These are phyloP conservation scores for Myxozyma neotropica DNA, from an alignment of 805 yeast genomes.

Conservation along the genomic window DNA sequence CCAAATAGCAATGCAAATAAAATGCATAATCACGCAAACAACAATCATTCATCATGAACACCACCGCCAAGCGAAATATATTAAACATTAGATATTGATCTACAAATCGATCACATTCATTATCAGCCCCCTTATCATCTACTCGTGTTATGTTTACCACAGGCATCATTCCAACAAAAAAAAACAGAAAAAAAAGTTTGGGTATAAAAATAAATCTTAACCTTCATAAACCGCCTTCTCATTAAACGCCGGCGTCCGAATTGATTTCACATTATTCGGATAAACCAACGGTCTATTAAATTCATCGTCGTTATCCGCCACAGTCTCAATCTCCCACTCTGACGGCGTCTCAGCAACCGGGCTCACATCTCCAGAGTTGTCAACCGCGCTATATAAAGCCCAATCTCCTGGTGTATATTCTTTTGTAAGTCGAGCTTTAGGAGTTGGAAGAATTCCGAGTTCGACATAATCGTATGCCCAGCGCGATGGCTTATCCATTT, in stretches of 20 bases:
- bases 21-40: too few relatives aligned
- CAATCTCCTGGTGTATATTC: conserved; percentile 29
- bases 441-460: conserved; percentile 27
- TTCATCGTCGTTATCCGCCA: conserved; percentile 29
- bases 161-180: too few relatives aligned
- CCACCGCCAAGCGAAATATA: too few relatives aligned
- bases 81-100: too few relatives aligned
- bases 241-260: background rate
- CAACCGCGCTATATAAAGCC: conserved; percentile 15
- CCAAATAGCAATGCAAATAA: too few relatives aligned
- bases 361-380: conserved; percentile 1
- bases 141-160: too few relatives aligned
- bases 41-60: too few relatives aligned
- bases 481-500: conserved; percentile 45
- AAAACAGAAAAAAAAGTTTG: too few relatives aligned
- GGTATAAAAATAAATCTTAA: too few relatives aligned
- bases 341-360: conserved; percentile 15
- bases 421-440: conserved; percentile 28
- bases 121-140: too few relatives aligned
- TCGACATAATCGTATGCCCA: conserved; percentile 49
- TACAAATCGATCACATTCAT: too few relatives aligned
- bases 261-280: background rate
- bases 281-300: conserved; percentile 16
- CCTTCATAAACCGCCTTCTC: conserved; percentile 1
- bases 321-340: conserved; percentile 30